A percentile compares a stretch with the other conserved stretches of the same genome.
phyloP scores from a whole-genome alignment of 1,284 basidiomycete genomes.

The Puccinia triticina region DNA sequence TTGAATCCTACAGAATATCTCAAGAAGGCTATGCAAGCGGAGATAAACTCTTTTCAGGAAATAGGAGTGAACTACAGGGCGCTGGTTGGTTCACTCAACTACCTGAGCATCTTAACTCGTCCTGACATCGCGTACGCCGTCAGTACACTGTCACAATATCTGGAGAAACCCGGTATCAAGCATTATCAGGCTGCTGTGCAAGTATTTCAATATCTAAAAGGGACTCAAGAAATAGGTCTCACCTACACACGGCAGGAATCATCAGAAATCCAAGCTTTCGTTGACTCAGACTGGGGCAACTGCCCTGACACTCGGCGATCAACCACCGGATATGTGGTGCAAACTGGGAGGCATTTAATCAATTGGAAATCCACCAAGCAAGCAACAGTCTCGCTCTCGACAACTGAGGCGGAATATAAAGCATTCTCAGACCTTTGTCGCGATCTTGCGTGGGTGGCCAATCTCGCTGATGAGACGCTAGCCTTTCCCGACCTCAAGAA shows the following conservation, averaged over 20 bases:
- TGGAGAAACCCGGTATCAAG: too few species aligned
- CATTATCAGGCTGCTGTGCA: too few species aligned
- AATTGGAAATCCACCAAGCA: too few species aligned
- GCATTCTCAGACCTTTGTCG: too few species aligned
- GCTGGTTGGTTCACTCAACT: not conserved
- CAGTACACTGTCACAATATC: too few species aligned
- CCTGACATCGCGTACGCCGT: too few species aligned
- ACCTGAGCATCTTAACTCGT: not conserved
- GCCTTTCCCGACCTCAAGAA: not conserved
- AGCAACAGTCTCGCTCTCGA: too few species aligned
- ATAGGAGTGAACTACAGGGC: not conserved
- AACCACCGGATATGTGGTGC: too few species aligned
- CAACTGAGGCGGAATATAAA: too few species aligned
- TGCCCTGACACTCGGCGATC: too few species aligned
- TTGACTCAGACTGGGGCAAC: constrained; percentile 2
- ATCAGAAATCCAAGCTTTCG: not conserved
- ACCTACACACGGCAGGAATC: not conserved
- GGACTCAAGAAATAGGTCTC: not conserved
- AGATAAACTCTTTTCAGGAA: not conserved
- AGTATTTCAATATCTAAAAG: too few species aligned
- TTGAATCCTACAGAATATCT: not conserved
- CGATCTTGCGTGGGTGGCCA: not conserved
- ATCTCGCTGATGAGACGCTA: not conserved
- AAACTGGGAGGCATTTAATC: too few species aligned
- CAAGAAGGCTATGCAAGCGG: not conserved